Evolutionary conservation across 257 asterid species (phyloP), one percentile per base, ranked within the genome.

Genomic region (Lycium ferocissimum): DNA sequence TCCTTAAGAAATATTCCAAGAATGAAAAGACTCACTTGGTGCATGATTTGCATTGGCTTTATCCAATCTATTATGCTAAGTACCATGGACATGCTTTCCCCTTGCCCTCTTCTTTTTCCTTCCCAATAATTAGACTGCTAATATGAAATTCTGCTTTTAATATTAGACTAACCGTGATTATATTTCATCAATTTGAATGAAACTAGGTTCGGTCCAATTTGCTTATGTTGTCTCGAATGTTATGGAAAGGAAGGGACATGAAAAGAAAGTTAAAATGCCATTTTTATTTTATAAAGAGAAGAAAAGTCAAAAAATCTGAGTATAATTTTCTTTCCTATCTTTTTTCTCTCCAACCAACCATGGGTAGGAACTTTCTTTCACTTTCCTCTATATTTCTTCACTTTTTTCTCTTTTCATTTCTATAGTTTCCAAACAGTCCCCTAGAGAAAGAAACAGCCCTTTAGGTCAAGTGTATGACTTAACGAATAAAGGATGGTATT

Each of bases 101-200:
- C 49, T 6, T 26, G 22, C 43, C 81, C 43, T 47, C 40, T 51
- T 26, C 45, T 9, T 51, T 49, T 51, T 22, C 63, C 14, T 2
- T 76, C 40, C 45, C 63, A 13, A 49, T 14, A 76, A 53, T 51
- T 76, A 22, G 43, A 26, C 45, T 51, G 45, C 22, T 76, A 76
- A 26, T 76, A 22, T 76, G 62, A 7, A 76, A 51, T 51, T 13
- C 6, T 47, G 3, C 14, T 75, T 75, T 49, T 75, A 75, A 51
- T 49, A 6, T 49, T 22, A 51, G 81, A 76, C 82, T 76, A 13
- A 14, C 63, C 47, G 12, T 51, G 63, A 51, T 71, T 51, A 76
- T 76, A 76, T 76, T 76, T 76, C 63, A 51, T 51, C 63, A 51
- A 35, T 76, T 22, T 51, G 63, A 76, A 76, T 76, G 82, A 22